These are phyloP conservation scores for Euphrasia confusa DNA, from an alignment of 257 asterid genomes.

Conservation along the genomic window DNA sequence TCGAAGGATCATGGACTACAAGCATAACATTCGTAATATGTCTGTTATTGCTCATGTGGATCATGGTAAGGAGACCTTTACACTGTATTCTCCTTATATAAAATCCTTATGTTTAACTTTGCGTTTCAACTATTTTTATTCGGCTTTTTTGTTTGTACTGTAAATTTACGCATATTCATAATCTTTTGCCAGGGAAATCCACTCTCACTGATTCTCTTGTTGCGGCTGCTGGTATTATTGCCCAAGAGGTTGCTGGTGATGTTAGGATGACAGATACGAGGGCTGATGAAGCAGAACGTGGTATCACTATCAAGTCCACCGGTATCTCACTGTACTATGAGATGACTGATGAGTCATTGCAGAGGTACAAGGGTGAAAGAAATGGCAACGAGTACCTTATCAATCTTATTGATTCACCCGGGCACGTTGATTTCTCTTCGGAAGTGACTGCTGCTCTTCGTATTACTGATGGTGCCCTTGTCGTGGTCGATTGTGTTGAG, in stretches of 20 bases:
- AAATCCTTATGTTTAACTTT: background rate
- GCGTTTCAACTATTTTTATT: background rate
- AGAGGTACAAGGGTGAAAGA: background rate
- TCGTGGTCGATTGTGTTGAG: background rate
- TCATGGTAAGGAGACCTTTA: background rate
- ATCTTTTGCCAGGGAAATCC: constrained; percentile 2
- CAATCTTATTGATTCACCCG: background rate
- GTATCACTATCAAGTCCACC: constrained; percentile 4
- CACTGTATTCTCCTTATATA: background rate
- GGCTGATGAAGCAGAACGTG: background rate
- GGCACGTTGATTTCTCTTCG: background rate
- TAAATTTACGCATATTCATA: background rate
- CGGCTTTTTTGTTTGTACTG: background rate
- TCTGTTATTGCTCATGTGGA: constrained; percentile 10
- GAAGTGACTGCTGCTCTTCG: background rate
- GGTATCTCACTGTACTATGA: background rate
- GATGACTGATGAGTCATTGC: too few species aligned
- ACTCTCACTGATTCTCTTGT: constrained; percentile 8
- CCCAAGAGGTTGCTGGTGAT: background rate
- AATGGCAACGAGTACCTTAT: background rate
- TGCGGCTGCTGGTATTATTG: constrained; percentile 6
- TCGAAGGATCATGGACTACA: background rate
- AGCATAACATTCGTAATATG: constrained; percentile 12
- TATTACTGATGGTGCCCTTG: background rate
- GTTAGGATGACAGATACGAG: background rate